Evolutionary conservation across 257 asterid genomes (phyloP), one percentile per base, ranked within the genome.

Genomic region (Nemophila menziesii): DNA sequence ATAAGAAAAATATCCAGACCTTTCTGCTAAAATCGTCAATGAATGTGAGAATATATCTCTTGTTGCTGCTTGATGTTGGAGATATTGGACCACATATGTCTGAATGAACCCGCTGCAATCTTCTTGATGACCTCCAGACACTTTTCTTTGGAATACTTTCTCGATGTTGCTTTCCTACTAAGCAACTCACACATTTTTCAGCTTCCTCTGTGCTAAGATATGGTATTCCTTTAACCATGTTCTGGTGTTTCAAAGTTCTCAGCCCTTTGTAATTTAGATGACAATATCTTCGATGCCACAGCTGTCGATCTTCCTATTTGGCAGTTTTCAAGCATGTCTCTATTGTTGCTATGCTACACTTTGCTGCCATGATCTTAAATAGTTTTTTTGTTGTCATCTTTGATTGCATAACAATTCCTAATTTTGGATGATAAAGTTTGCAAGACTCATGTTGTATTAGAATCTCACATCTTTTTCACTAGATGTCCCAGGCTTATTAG

Each of bases 81-180:
- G 47, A 14, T 13, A 42, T 42, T 10, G 47, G 47, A 3, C 12
- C 26, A 11, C 15, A 18, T 1, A 42, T 42, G 47, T 42, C 47
- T 16, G 47, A 13, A 11, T 42, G 47, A 13, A 42, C 20, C 11
- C 16, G 22, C 5, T 7, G 11, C 12, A 42, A 18, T 22, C 21
- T 43, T 5, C 21, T 2, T 10, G 7, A 0, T 1, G 47, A 2
- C 11, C 48, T 16, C 48, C 12, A 43, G 0, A 7, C 13, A 15
- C 1, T 20, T 22, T 43, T 19, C n/a, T 1, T 43, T 8, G 27
- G 7, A 20, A 43, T 43, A 16, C 23, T 8, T 16, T 43, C 24
- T 12, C 27, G 18, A 11, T 43, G 48, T 43, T 43, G 48, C 48
- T 43, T 43, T n/a, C 5, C 27, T 6, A 43, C 20, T 26, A 43